phyloP scores from a whole-genome alignment of 768 basidiomycete genomes.

The Calocybe indica region DNA sequence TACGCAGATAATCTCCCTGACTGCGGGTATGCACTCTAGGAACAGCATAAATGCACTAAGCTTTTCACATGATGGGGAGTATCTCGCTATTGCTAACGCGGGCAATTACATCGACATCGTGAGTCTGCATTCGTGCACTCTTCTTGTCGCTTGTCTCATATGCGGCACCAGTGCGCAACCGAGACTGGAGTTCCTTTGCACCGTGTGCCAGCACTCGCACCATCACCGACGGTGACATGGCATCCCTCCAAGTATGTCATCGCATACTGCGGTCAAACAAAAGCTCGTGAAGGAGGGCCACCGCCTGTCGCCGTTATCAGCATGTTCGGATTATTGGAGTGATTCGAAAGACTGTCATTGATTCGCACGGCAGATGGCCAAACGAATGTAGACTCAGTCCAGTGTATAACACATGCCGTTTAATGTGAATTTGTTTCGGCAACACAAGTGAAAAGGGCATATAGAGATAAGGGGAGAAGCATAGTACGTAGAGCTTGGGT shows the following conservation, averaged over 20 bases:
- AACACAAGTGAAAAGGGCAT: too few relatives aligned
- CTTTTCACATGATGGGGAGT: constrained; percentile 83
- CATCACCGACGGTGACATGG: constrained; percentile 76
- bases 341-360: constrained; percentile 1
- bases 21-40: constrained; percentile 25
- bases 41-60: constrained; percentile 67
- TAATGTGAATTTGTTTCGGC: too few relatives aligned
- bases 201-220: constrained; percentile 66
- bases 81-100: constrained; percentile 67
- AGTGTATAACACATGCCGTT: too few relatives aligned
- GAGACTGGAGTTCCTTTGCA: constrained; percentile 73
- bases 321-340: constrained; percentile 55
- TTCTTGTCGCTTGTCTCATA: constrained; percentile 2
- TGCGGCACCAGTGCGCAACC: constrained; percentile 56
- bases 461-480: too few relatives aligned
- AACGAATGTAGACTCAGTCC: neutral
- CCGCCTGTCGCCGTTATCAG: constrained; percentile 65
- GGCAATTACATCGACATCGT: constrained; percentile 78
- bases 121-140: constrained; percentile 18
- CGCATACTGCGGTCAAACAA: constrained; percentile 78
- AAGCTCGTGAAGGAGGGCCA: constrained; percentile 56
- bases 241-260: constrained; percentile 79
- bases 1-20: neutral
- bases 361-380: neutral
- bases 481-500: too few relatives aligned